Base-by-base conservation (phyloP, 1,139 yeast genomes). In the Pichia sp. region DNA sequence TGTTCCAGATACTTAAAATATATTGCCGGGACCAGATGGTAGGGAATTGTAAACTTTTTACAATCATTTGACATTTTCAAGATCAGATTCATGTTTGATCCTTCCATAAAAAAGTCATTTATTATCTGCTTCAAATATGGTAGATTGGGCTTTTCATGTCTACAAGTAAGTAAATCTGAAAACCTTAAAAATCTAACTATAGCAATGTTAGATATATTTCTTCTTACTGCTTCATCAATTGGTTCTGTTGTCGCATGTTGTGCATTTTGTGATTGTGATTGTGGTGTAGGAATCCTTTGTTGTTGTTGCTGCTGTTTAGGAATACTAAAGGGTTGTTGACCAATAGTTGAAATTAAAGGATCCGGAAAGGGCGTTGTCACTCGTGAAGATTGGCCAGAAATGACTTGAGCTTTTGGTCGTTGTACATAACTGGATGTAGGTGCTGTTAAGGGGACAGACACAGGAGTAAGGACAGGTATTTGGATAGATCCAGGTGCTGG, bases 11-110 rank as follows among this genome's bases (percentile, higher is more conserved):
- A 67, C 13, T 52, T 51, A 13, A 26, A 37, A 16, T 42, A 44
- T 13, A 53, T 13, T n/a, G 42, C 12, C 1, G 95, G 87, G n/a
- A 87, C 75, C 3, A 87, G 74, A 3, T 80, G 72, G 8, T 77
- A 72, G 12, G 80, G 77, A 27, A 88, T 72, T 51, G 82, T 90
- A 62, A 79, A 85, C 54, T 75, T 81, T 50, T 80, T 70, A 15
- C 73, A 66, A 39, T 74, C 79, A 30, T 64, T 66, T 9, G 72
- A 72, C 42, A 69, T 66, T 49, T 71, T 71, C 20, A 77, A 69
- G 0, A 72, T 63, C 48, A 77, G 68, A 23, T 76, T 66, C 25
- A 78, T 55, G 5, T 69, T 62, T 1, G 79, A 80, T 42, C 64
- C 61, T 8, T 76, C 79, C 30, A 76, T 65, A 57, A 79, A 80